Percentiles rank a stretch among this genome's conserved stretches.
These are phyloP conservation scores for Kluyveromyces nonfermentans DNA, from an alignment of 805 yeast genomes.

Conservation along the genomic window DNA sequence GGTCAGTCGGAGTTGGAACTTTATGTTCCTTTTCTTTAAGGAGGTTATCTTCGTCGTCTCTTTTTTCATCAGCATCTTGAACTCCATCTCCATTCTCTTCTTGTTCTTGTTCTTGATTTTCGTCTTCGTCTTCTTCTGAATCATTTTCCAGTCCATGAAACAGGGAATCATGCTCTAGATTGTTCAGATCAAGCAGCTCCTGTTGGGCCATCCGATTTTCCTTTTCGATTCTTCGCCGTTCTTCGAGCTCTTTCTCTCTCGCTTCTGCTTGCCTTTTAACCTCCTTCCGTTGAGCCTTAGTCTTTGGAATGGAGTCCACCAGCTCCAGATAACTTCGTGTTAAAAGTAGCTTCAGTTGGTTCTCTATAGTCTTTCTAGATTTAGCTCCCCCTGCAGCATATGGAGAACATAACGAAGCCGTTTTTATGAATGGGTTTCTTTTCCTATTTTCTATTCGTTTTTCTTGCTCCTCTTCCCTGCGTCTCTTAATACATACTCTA, in stretches of 20 bases:
- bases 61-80: background rate
- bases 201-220: slow-evolving; percentile 21
- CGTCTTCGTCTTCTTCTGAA: slow-evolving; percentile 23
- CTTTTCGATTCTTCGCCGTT: slow-evolving; percentile 22
- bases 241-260: slow-evolving; percentile 28
- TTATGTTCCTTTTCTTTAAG: no score
- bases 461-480: slow-evolving; percentile 24
- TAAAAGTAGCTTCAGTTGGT: slow-evolving; percentile 5
- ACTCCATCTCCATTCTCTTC: background rate
- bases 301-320: slow-evolving; percentile 4
- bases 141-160: slow-evolving; percentile 27
- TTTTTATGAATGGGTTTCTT: slow-evolving; percentile 23
- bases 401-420: slow-evolving; percentile 10
- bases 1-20: no score
- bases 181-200: slow-evolving; percentile 19
- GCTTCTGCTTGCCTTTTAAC: slow-evolving; percentile 26
- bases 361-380: slow-evolving; percentile 6
- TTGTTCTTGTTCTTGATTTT: slow-evolving; percentile 13
- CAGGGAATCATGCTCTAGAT: slow-evolving; percentile 26
- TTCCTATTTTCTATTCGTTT: slow-evolving; percentile 11
- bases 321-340: slow-evolving; percentile 10
- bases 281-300: slow-evolving; percentile 13
- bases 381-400: slow-evolving; percentile 2
- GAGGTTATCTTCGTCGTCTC: no score
- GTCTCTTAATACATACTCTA: slow-evolving; percentile 33